Base-by-base conservation (phyloP, 176 grass and related monocot species). In the Miscanthus lutarioriparius region DNA sequence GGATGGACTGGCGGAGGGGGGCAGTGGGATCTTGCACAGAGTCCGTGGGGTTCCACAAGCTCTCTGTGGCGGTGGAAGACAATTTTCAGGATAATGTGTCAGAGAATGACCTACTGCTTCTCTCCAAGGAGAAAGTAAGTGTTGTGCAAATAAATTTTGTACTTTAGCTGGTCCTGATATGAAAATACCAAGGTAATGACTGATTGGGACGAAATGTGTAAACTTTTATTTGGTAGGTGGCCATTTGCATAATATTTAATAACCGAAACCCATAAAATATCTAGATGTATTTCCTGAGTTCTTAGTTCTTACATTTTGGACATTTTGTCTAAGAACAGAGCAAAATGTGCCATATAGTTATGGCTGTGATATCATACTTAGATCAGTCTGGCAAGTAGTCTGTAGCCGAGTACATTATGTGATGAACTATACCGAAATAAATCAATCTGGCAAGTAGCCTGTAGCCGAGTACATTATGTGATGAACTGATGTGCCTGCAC, bases 31-130 rank as follows among this genome's bases (percentile, higher is more conserved):
- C 77, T 14, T 92, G 81, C n/a, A 3, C 78, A 0, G 91, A 98
- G 81, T 87, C 89, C 0, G 96, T 93, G 78, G 96, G 83, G 27
- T 98, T 98, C 80, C 91, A 92, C 76, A 95, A 89, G 89, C 70
- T 98, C 6, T 71, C 89, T 9, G 45, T 98, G 85, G 87, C 74
- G 1, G 91, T 93, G 27, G 64, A 78, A 1, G 93, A 93, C 61
- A 74, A 81, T 81, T 68, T 95, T 92, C 54, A 80, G 90, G 88
- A 91, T 32, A 81, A 22, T 51, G 56, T 95, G 62, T 83, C 81
- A 2, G 96, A 98, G 73, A 98, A 98, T 83, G 96, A 98, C 84
- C 85, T 98, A 19, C 81, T 98, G 53, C 96, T 98, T 61, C 85
- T 98, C 47, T 98, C 96, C 45, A 92, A 83, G 64, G 84, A 87